These are phyloP conservation scores for Ogataea salicorniae DNA, from an alignment of 805 yeast species.

Conservation along the genomic window DNA sequence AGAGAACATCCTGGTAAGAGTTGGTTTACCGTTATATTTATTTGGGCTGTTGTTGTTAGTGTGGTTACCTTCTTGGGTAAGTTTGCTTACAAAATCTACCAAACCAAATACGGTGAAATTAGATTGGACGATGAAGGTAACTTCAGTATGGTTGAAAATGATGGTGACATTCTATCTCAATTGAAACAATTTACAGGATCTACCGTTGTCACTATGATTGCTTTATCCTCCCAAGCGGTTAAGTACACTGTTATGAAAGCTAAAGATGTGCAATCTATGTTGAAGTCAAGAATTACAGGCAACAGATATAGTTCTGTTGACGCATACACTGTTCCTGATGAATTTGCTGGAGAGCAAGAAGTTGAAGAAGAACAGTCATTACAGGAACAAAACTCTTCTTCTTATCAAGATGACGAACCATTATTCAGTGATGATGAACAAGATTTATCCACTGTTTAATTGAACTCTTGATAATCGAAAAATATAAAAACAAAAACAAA, in stretches of 20 bases:
- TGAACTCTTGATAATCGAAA: background rate
- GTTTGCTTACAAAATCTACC: conserved; percentile 20
- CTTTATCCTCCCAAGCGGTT: conserved; percentile 21
- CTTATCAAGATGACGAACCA: conserved; percentile 16
- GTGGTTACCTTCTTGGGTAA: conserved; percentile 40
- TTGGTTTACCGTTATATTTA: conserved; percentile 38
- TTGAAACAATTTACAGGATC: conserved; percentile 22
- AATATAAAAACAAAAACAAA: no score
- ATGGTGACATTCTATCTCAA: conserved; percentile 19
- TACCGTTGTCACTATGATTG: conserved; percentile 29
- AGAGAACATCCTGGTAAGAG: conserved; percentile 48
- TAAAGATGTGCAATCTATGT: conserved; percentile 4
- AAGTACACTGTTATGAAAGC: conserved; percentile 2
- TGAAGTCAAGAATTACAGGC: conserved; percentile 8
- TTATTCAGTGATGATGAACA: conserved; percentile 19
- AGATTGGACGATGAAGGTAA: conserved; percentile 64
- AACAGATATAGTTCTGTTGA: conserved; percentile 7
- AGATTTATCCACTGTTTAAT: conserved; percentile 5
- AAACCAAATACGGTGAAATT: conserved; percentile 66
- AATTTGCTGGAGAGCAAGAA: conserved; percentile 7
- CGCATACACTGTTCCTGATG: conserved; percentile 22
- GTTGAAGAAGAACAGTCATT: background rate
- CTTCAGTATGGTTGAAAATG: conserved; percentile 28
- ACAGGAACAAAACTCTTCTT: conserved; percentile 7
- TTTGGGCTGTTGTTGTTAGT: conserved; percentile 48